Percentiles rank a stretch among this genome's conserved stretches.
These are phyloP conservation scores for Amaranthus cruentus DNA, from an alignment of 148 eudicot species.

Conservation along the genomic window DNA sequence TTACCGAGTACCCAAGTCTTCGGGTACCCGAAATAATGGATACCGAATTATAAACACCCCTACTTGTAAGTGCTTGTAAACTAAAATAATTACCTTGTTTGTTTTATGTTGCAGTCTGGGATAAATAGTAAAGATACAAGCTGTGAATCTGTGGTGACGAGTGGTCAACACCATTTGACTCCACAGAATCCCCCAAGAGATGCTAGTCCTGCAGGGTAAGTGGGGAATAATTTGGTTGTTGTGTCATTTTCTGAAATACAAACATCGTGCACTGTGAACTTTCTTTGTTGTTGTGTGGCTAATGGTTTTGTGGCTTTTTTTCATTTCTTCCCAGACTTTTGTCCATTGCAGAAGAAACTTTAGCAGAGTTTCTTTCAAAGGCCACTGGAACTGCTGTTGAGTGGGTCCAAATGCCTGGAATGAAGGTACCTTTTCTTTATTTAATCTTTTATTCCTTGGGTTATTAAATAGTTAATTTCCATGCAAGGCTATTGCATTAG, in stretches of 20 bases:
- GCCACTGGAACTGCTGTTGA: conserved; percentile 99
- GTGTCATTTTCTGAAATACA: conserved; percentile 41
- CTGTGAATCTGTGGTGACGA: conserved; percentile 97
- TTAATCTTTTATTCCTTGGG: conserved; percentile 4
- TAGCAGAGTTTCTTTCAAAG: conserved; percentile 99
- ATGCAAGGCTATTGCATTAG: background rate
- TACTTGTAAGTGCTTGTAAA: too few species aligned
- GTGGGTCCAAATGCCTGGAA: conserved; percentile 99
- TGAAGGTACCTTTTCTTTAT: conserved; percentile 64
- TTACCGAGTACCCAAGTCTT: too few species aligned
- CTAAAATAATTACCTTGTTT: too few species aligned
- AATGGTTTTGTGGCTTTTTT: conserved; percentile 31
- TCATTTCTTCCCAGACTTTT: conserved; percentile 57
- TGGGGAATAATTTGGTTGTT: conserved; percentile 46
- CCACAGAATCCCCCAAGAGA: conserved; percentile 94
- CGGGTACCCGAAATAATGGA: too few species aligned
- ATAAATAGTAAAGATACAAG: conserved; percentile 84
- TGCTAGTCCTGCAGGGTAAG: conserved; percentile 99
- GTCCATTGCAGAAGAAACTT: conserved; percentile 99
- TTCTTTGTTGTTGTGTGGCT: conserved; percentile 37
- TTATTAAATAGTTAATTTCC: conserved; percentile 2
- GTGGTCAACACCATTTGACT: conserved; percentile 94
- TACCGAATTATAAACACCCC: too few species aligned
- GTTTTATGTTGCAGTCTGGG: conserved; percentile 40
- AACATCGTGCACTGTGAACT: conserved; percentile 28